phyloP scores from a whole-genome alignment of 345 rosid species.

The Theobroma cacao region DNA sequence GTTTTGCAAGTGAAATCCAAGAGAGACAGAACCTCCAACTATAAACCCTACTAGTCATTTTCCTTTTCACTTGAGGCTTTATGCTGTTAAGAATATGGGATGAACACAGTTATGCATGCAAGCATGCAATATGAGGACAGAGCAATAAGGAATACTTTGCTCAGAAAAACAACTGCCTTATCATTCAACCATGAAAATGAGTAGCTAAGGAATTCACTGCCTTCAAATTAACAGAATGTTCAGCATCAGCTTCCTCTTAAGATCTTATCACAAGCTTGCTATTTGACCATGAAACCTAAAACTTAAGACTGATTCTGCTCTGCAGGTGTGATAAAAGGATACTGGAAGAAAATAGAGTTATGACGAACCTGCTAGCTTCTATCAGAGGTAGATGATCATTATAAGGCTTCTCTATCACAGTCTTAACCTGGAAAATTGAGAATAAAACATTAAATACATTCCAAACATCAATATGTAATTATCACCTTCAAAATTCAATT shows the following conservation, averaged over 20 bases:
- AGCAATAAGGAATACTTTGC: neutral
- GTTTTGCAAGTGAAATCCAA: neutral
- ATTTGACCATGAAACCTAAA: neutral
- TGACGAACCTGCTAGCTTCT: constrained; percentile 79
- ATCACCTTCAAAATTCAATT: neutral
- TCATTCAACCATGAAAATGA: neutral
- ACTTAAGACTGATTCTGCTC: neutral
- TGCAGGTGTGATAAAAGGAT: neutral
- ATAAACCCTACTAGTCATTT: neutral
- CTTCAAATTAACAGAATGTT: neutral
- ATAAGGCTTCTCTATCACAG: constrained; percentile 81
- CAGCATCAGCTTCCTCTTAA: neutral
- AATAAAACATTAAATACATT: constrained; percentile 3
- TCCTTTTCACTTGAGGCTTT: too few species aligned
- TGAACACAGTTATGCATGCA: neutral
- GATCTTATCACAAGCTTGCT: constrained; percentile 1
- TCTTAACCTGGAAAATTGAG: constrained; percentile 52
- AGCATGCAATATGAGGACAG: neutral
- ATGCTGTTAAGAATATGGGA: too few species aligned
- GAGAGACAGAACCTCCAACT: neutral
- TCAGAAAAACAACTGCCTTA: neutral
- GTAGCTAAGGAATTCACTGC: neutral
- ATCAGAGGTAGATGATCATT: constrained; percentile 72
- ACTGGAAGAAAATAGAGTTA: neutral
- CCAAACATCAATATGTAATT: neutral